Evolutionary conservation across 768 basidiomycete species (phyloP).

Genomic region (Tremella fuciformis): DNA sequence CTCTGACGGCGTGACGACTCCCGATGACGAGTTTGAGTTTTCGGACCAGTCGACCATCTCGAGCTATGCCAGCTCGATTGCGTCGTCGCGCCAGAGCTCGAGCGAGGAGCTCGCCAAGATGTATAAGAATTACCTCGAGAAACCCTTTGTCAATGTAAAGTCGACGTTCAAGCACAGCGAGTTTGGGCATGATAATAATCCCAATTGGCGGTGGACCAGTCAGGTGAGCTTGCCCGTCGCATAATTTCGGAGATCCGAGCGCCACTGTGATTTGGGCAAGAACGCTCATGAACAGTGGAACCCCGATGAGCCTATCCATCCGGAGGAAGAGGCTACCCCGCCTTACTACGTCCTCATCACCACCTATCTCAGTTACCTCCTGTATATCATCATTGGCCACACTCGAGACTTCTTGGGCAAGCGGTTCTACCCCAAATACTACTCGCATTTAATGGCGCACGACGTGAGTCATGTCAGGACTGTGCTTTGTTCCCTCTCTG

Average conservation of each 20-base stretch:
- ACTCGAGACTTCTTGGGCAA: constrained; percentile 94
- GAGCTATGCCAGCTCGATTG: constrained; percentile 33
- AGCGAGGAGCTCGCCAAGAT: constrained; percentile 35
- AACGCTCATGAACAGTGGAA: constrained; percentile 42
- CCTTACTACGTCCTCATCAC: constrained; percentile 88
- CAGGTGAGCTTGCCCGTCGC: constrained; percentile 29
- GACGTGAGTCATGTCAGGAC: constrained; percentile 60
- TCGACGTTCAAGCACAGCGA: constrained; percentile 62
- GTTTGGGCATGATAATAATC: constrained; percentile 85
- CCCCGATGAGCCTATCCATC: constrained; percentile 45
- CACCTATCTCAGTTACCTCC: constrained; percentile 86
- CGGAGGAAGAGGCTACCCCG: constrained; percentile 67
- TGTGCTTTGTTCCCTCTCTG: background rate
- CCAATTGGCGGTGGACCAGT: constrained; percentile 60
- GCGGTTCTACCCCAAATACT: constrained; percentile 65
- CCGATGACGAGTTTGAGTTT: constrained; percentile 32
- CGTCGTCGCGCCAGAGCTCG: constrained; percentile 4
- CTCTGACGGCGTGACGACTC: constrained; percentile 9
- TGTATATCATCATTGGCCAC: constrained; percentile 88
- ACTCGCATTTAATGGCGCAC: constrained; percentile 75
- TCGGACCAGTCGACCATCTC: constrained; percentile 37
- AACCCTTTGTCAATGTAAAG: constrained; percentile 45
- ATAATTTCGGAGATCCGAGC: background rate
- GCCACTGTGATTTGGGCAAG: background rate
- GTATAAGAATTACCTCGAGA: constrained; percentile 42